Conservation (phyloP, 495 filamentous ascomycete genomes). For the Penicillium odoratum region DNA sequence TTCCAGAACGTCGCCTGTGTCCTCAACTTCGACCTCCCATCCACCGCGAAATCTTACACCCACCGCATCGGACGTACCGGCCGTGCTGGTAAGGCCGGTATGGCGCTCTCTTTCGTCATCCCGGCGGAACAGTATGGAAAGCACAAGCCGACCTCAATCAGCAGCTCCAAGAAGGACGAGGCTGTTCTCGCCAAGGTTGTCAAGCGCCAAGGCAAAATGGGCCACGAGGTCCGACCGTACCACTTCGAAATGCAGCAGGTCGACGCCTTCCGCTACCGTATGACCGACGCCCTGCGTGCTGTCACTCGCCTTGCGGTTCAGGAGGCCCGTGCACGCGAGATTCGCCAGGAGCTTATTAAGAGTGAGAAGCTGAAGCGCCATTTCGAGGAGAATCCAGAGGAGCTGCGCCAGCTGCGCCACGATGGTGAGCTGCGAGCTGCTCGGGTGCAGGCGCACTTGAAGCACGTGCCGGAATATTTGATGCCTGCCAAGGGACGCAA, state of each 20-base stretch:
- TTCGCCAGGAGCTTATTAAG: constrained; percentile 85
- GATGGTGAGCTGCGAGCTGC: constrained; percentile 82
- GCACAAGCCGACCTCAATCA: constrained; percentile 79
- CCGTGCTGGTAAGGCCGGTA: constrained; percentile 83
- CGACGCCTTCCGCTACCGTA: constrained; percentile 90
- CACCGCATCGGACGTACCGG: constrained; percentile 95
- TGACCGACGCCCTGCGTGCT: constrained; percentile 81
- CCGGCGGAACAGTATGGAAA: constrained; percentile 79
- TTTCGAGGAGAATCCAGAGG: constrained; percentile 94
- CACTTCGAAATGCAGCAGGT: constrained; percentile 93
- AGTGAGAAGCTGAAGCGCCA: constrained; percentile 91
- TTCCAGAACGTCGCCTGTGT: constrained; percentile 94
- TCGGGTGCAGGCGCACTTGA: constrained; percentile 82
- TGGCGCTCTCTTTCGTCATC: constrained; percentile 91
- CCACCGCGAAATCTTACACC: constrained; percentile 85
- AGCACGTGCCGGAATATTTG: constrained; percentile 93
- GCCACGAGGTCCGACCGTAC: constrained; percentile 81
- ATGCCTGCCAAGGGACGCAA: constrained; percentile 77
- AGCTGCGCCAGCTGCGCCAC: constrained; percentile 82
- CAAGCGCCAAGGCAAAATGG: constrained; percentile 67
- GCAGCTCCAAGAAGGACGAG: constrained; percentile 78
- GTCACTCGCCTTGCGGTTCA: constrained; percentile 82
- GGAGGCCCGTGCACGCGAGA: constrained; percentile 84
- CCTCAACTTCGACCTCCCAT: constrained; percentile 94
- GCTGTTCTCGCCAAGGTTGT: constrained; percentile 72